A percentile compares a stretch with the other conserved stretches of the same genome.
phyloP scores from a whole-genome alignment of 371 early-diverging fungal species.

The Apophysomyces elegans region DNA sequence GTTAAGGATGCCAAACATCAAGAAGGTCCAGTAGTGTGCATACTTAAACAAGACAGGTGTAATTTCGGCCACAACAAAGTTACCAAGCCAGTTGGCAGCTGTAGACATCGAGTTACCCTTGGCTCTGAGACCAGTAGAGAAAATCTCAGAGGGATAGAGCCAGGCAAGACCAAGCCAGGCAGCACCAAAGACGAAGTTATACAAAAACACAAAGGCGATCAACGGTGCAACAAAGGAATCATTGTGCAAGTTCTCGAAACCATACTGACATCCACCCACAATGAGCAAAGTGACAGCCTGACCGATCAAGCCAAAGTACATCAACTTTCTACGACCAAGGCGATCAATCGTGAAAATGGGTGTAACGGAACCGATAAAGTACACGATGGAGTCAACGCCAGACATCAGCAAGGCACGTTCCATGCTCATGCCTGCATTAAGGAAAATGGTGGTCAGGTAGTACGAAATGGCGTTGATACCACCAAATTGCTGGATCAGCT shows the following conservation, averaged over 20 bases:
- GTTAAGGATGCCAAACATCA: constrained; percentile 44
- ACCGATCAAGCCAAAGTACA: constrained; percentile 36
- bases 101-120: constrained; percentile 45
- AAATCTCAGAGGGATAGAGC: constrained; percentile 64
- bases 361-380: constrained; percentile 51
- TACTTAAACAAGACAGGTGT: constrained; percentile 25
- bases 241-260: constrained; percentile 20
- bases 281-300: constrained; percentile 35
- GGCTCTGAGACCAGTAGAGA: constrained; percentile 33
- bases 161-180: constrained; percentile 60
- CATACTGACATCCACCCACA: constrained; percentile 37
- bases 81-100: constrained; percentile 63
- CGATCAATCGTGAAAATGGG: constrained; percentile 47
- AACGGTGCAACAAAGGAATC: constrained; percentile 21
- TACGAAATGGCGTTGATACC: constrained; percentile 53
- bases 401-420: constrained; percentile 52
- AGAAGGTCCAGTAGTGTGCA: constrained; percentile 35
- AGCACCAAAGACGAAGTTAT: constrained; percentile 54
- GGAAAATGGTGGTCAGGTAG: constrained; percentile 51
- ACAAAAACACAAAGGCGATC: constrained; percentile 33
- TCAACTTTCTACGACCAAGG: constrained; percentile 37
- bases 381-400: constrained; percentile 50
- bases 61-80: constrained; percentile 41
- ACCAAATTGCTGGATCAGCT: constrained; percentile 54
- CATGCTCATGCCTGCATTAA: constrained; percentile 46